Evolutionary conservation across 2,329 filamentous ascomycete genomes (phyloP), one percentile per base, ranked within the genome.

Genomic region (Fusarium haematococcum): DNA sequence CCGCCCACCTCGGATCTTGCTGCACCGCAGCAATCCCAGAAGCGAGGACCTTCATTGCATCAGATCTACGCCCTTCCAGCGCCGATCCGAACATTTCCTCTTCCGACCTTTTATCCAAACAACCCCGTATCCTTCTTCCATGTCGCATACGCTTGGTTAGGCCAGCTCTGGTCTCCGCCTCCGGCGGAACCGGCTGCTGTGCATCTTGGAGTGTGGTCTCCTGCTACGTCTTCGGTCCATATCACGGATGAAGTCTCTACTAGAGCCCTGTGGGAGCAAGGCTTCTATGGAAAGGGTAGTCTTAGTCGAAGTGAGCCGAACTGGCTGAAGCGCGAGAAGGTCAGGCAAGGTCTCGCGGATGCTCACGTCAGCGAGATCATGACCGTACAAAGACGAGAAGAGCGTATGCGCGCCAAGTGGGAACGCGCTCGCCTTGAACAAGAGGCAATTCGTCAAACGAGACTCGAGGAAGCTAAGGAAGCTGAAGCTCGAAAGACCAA

Each of bases 251-350:
- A 91, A 30, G 87, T 88, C 65, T 92, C 94, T 5, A 92, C 97
- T 71, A 89, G 93, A 64, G 94, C 92, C 1, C 84, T 99, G 27
- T 99, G 97, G 97, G 94, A 98, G 83, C 94, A 97, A 85, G 97
- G 97, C 6, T 99, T 99, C 84, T 99, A 96, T 83, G 97, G 97
- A 57, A 98, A 98, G 83, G 97, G 97, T 52, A 96, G 88, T 77
- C 86, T 98, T 68, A 98, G 95, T 85, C 91, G 97, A 78, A 98
- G 95, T 86, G 96, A 99, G 82, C 96, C 96, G 4, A 97, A 92
- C 76, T 99, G 97, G 97, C 83, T 98, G 60, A 93, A 94, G 74
- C 89, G 93, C 72, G 95, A 98, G 83, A 93, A 94, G 82, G 91
- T 92, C 32, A 89, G 92, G 60, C 88, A 88, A 68, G 93, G 93